phyloP scores from a whole-genome alignment of 2,329 filamentous ascomycete species.

The Botryotinia narcissicola region DNA sequence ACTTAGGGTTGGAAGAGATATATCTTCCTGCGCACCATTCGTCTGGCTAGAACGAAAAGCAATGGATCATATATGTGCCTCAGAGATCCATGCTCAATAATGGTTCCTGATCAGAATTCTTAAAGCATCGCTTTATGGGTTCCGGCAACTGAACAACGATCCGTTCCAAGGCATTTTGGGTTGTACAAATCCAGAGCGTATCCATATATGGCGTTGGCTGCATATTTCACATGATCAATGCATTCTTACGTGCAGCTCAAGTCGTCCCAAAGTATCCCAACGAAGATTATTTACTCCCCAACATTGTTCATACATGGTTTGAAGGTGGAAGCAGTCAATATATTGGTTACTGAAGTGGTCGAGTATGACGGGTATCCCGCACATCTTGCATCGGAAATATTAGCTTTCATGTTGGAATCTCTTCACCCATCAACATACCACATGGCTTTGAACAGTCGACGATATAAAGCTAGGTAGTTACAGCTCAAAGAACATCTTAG shows the following conservation, averaged over 20 bases:
- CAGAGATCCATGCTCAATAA: background rate
- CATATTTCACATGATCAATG: background rate
- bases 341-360: background rate
- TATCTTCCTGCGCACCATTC: background rate
- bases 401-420: background rate
- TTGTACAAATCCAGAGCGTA: background rate
- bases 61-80: background rate
- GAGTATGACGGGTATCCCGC: background rate
- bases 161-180: no score
- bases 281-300: background rate
- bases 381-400: background rate
- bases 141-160: background rate
- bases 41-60: background rate
- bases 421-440: background rate
- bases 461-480: background rate
- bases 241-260: background rate
- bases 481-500: background rate
- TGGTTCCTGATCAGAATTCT: background rate
- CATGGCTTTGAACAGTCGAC: background rate
- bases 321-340: background rate
- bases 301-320: background rate
- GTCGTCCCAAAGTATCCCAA: background rate
- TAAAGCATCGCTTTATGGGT: background rate
- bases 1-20: background rate
- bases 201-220: background rate